Conservation (phyloP, 2,329 filamentous ascomycete genomes). For the Botrytis tulipae region DNA sequence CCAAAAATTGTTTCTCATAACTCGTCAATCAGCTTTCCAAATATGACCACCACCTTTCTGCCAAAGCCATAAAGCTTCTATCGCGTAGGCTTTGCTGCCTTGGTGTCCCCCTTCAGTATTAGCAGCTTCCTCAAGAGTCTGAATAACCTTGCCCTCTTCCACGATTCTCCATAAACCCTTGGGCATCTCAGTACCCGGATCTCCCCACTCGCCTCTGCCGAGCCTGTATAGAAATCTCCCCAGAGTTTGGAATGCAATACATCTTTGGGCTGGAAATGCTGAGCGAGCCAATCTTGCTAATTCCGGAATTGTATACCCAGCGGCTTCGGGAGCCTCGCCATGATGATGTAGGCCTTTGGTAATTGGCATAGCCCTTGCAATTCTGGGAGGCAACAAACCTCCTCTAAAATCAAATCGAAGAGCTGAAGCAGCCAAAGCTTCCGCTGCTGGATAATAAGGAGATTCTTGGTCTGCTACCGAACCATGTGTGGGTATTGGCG, state of each 20-base stretch:
- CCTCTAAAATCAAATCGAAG: constrained; percentile 90
- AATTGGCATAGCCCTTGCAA: constrained; percentile 70
- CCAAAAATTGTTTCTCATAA: neutral
- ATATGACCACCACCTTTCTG: constrained; percentile 44
- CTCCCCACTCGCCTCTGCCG: constrained; percentile 69
- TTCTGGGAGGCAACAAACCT: constrained; percentile 72
- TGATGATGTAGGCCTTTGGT: constrained; percentile 89
- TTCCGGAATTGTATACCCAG: constrained; percentile 90
- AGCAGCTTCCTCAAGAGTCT: constrained; percentile 75
- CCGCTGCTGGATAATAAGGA: constrained; percentile 77
- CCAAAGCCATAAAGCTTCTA: constrained; percentile 82
- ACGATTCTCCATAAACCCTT: constrained; percentile 81
- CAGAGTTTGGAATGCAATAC: constrained; percentile 87
- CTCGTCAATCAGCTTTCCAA: constrained; percentile 33
- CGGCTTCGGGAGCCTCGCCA: constrained; percentile 85
- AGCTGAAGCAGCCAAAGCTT: constrained; percentile 68
- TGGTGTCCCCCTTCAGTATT: constrained; percentile 65
- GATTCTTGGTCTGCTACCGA: constrained; percentile 66
- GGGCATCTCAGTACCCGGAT: constrained; percentile 64
- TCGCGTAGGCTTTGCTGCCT: constrained; percentile 79
- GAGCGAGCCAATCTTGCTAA: constrained; percentile 78
- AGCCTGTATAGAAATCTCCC: constrained; percentile 82
- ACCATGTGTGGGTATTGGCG: constrained; percentile 63
- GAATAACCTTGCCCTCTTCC: constrained; percentile 72
- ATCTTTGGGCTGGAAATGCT: constrained; percentile 80